Evolutionary conservation across 208 protist genomes (phyloP), one percentile per base, ranked within the genome.

Genomic region (Zelonia costaricensis): DNA sequence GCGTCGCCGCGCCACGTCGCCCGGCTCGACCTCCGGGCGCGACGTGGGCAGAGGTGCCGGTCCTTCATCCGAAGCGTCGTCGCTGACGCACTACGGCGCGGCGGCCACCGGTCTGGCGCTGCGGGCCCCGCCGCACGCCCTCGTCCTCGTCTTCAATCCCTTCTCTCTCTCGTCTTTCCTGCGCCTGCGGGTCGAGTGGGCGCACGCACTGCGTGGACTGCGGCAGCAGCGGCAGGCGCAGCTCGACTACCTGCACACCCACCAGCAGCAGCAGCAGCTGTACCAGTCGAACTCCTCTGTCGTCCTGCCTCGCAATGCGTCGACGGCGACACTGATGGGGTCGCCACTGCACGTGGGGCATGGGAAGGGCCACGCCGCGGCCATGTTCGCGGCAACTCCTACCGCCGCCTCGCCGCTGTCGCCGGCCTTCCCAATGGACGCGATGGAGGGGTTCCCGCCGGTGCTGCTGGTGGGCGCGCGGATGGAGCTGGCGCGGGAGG

Each of bases 391-490:
- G 22, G 39, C 55, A 5, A 30, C 62, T 0, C 36, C 63, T 4
- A 25, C 60, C 1, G 33, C 62, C 0, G 42, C 35, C 39, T 42
- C 47, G 20, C 54, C 62, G 12, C 47, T 55, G n/a, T 47, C 45
- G 7, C 47, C 55, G 28, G 39, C 31, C 10, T 38, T 45, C 25
- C 44, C 59, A 1, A 25, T 33, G 18, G 57, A 62, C 18, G 12
- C 31, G 10, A 36, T 55, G 16, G 46, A 60, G 35, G 45, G n/a
- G 15, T 49, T 47, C 28, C 69, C 75, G 4, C 33, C 62, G 4
- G 55, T 81, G 47, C 47, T 81, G 22, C 45, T 81, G 27, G 69
- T 76, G n/a, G 68, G 57, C 38, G 74, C 69, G 12, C 75, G 75
- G 15, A 63, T 67, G 44, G 75, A 81, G 43, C 63, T 81, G 31